Evolutionary conservation across 495 filamentous ascomycete species (phyloP).

Genomic region (Aspergillus panamensis): DNA sequence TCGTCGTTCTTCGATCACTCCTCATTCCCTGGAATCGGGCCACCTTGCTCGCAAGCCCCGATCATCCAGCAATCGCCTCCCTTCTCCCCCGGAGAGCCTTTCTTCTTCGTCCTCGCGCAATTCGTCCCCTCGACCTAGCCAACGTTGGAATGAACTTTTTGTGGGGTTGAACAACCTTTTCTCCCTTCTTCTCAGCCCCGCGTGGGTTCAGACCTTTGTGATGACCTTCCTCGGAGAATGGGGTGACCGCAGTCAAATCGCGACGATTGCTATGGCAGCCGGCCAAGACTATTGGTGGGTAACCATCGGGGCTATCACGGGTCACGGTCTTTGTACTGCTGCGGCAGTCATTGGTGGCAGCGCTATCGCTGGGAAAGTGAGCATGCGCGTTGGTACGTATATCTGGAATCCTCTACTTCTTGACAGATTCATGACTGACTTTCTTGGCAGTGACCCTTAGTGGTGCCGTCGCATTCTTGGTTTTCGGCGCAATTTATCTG

Average conservation of each 20-base stretch:
- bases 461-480: slow-evolving; percentile 85
- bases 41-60: slow-evolving; percentile 46
- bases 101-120: slow-evolving; percentile 57
- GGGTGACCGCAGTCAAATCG: slow-evolving; percentile 97
- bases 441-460: slow-evolving; percentile 75
- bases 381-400: slow-evolving; percentile 91
- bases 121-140: slow-evolving; percentile 49
- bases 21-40: slow-evolving; percentile 49
- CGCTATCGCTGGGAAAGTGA: slow-evolving; percentile 89
- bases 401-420: neutral
- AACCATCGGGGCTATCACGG: slow-evolving; percentile 79
- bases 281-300: slow-evolving; percentile 99
- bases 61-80: slow-evolving; percentile 47
- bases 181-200: slow-evolving; percentile 83
- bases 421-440: slow-evolving; percentile 21
- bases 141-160: slow-evolving; percentile 40
- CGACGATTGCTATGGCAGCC: slow-evolving; percentile 97
- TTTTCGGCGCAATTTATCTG: slow-evolving; percentile 88
- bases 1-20: slow-evolving; percentile 51
- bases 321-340: slow-evolving; percentile 85
- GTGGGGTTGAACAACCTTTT: slow-evolving; percentile 80
- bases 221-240: slow-evolving; percentile 99
- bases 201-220: slow-evolving; percentile 97
- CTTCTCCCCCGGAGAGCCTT: slow-evolving; percentile 50
- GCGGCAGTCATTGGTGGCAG: slow-evolving; percentile 91